Evolutionary conservation across 768 basidiomycete species (phyloP).

Genomic region (Mycena belliarum): DNA sequence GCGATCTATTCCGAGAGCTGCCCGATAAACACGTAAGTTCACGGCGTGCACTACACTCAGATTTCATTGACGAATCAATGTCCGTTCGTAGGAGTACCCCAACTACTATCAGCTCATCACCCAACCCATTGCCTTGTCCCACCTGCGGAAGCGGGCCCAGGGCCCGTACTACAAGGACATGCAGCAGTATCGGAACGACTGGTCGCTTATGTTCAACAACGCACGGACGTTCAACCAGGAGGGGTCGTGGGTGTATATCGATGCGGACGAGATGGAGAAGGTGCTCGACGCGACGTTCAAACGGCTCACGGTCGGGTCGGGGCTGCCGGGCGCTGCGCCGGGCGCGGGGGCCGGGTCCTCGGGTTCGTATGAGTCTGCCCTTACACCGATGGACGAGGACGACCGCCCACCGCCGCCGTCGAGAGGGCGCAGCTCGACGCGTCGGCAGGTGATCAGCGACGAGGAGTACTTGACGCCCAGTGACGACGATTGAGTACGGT

Average conservation of each 20-base stretch:
- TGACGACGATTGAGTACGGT: constrained; percentile 58
- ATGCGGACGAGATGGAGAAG: constrained; percentile 93
- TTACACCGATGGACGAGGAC: constrained; percentile 84
- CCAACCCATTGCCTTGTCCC: constrained; percentile 84
- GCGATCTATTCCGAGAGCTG: constrained; percentile 86
- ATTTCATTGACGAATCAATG: constrained; percentile 17
- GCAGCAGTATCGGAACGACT: constrained; percentile 72
- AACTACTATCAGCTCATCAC: constrained; percentile 91
- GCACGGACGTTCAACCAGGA: constrained; percentile 93
- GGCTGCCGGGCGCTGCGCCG: constrained; percentile 66
- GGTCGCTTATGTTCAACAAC: constrained; percentile 91
- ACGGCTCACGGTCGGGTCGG: constrained; percentile 62
- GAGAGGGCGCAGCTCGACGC: constrained; percentile 57
- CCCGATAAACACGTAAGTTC: constrained; percentile 70
- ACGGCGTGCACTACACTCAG: background rate
- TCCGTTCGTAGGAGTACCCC: constrained; percentile 72
- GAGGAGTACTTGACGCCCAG: constrained; percentile 72
- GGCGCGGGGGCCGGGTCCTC: constrained; percentile 34
- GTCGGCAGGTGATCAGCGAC: constrained; percentile 78
- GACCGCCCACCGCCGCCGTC: constrained; percentile 58
- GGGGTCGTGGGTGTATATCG: constrained; percentile 92
- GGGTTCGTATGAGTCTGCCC: constrained; percentile 62
- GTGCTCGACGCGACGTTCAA: constrained; percentile 76
- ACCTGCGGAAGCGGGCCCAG: constrained; percentile 76
- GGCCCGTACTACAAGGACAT: constrained; percentile 74